Evolutionary conservation across 345 rosid species (phyloP), one percentile per base, ranked within the genome.

Genomic region (Aegle marmelos): DNA sequence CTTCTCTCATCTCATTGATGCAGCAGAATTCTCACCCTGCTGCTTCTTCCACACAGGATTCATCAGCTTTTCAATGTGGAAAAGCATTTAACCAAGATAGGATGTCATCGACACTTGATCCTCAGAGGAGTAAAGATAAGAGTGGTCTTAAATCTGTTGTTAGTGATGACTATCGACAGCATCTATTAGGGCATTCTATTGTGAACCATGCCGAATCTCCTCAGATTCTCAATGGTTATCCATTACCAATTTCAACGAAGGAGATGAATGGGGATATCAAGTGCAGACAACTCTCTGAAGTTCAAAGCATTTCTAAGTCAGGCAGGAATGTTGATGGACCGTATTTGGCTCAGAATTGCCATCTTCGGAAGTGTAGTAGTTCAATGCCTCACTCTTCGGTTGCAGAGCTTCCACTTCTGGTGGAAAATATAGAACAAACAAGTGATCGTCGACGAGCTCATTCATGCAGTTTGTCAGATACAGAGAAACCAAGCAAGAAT

Each of bases 351-450:
- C 87, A 81, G 60, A 89, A 85, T 79, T 82, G 84, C 83, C 78
- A 80, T 77, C 90, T 90, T 76, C 85, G 57, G 73, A 95, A 89
- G 82, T 90, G 97, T 81, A 88, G 64, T 70, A 82, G 80, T 70
- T 41, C 83, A 25, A 80, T 73, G 41, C 60, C 82, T 72, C 77
- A 72, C 63, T 27, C 74, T 54, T 82, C 88, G 27, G 78, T 75
- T 3, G 56, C 90, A 2, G 89, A 76, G 88, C 88, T 80, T 75
- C 83, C 89, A 21, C 68, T 86, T 41, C 57, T 81, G 56, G 63
- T 79, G 16, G 85, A 85, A 34, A 82, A 68, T 19, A 4, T 45
- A 9, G 90, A 88, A 41, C 86, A 83, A 58, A 73, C 75, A 68
- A 84, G 77, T 74, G 86, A 80, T 76, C 81, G 74, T 34, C 70